Conservation (phyloP, 345 rosid genomes). For the Corchorus capsularis region DNA sequence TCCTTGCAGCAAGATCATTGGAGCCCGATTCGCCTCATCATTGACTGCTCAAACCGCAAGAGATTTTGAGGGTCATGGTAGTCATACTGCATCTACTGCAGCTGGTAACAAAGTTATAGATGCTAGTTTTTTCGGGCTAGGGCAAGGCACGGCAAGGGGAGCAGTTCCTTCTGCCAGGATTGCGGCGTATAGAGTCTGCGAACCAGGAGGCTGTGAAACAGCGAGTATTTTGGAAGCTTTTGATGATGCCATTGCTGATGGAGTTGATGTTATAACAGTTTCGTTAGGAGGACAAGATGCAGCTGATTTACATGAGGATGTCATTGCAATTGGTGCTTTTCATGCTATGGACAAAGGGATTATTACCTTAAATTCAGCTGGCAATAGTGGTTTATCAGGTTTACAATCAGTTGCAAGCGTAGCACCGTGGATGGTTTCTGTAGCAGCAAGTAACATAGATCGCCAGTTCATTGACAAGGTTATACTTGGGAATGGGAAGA, state of each 20-base stretch:
- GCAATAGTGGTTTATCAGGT: conserved; percentile 30
- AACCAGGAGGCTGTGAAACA: conserved; percentile 13
- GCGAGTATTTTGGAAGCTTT: conserved; percentile 30
- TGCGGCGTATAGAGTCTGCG: conserved; percentile 48
- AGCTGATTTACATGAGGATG: background rate
- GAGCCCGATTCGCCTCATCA: conserved; percentile 36
- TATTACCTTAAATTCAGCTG: conserved; percentile 39
- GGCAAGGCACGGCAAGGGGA: conserved; percentile 30
- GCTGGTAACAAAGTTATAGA: conserved; percentile 51
- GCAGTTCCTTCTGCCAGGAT: conserved; percentile 54
- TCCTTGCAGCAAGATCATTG: conserved; percentile 42
- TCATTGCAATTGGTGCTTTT: conserved; percentile 40
- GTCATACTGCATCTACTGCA: too few relatives aligned
- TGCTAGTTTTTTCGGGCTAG: conserved; percentile 47
- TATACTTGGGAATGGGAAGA: conserved; percentile 60
- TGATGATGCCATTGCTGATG: conserved; percentile 53
- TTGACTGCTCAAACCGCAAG: background rate
- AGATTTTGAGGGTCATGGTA: too few relatives aligned
- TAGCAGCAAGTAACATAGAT: conserved; percentile 67
- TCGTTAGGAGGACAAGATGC: conserved; percentile 6
- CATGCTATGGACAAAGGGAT: conserved; percentile 54
- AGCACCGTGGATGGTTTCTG: conserved; percentile 84
- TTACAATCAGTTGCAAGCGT: conserved; percentile 49
- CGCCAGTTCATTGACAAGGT: conserved; percentile 53
- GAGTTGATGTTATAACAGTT: conserved; percentile 38